Percentiles rank a stretch among this genome's conserved stretches.
Conservation (phyloP, 2,329 filamentous ascomycete genomes). For the Botrytis squamosa region DNA sequence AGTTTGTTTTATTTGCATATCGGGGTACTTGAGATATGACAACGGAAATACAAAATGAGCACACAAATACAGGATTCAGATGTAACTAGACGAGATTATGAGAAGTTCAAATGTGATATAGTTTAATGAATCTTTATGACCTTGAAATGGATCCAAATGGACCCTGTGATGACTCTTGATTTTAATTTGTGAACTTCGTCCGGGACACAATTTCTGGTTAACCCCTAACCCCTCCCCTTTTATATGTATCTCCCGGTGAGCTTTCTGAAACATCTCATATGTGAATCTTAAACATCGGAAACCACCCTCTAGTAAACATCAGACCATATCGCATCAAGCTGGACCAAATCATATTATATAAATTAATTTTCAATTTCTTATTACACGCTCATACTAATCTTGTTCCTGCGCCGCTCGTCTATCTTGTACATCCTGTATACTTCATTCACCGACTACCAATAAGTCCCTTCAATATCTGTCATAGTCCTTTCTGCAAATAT, state of each 20-base stretch:
- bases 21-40: neutral
- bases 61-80: neutral
- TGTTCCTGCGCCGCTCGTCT: neutral
- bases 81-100: neutral
- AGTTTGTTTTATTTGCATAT: neutral
- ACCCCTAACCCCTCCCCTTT: neutral
- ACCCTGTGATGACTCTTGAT: neutral
- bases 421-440: constrained; percentile 13
- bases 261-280: neutral
- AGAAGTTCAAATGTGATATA: neutral
- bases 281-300: neutral
- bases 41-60: neutral
- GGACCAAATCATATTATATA: too few relatives aligned
- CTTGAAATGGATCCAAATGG: neutral
- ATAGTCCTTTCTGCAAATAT: neutral
- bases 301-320: neutral
- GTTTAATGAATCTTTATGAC: neutral
- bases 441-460: neutral
- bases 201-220: neutral
- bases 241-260: neutral
- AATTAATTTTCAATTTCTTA: constrained; percentile 10
- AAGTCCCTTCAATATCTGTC: neutral
- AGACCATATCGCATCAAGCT: neutral
- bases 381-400: neutral
- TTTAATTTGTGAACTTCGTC: neutral